Base-by-base conservation (phyloP, 805 yeast genomes). In the Metschnikowia bowlesiae region DNA sequence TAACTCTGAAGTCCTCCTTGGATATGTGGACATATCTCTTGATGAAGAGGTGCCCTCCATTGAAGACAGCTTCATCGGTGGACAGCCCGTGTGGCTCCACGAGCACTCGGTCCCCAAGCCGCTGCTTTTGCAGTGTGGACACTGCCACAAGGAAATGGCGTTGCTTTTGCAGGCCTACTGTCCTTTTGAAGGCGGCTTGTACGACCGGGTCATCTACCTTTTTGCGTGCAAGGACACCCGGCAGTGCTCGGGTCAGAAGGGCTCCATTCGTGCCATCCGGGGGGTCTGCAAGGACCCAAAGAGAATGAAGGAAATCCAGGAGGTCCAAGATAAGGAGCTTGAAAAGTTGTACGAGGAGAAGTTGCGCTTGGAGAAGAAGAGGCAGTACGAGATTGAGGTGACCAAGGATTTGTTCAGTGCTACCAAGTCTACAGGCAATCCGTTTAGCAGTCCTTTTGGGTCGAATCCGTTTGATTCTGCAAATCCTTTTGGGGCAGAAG, bases 41-140 rank as follows among this genome's bases (percentile, higher is more conserved):
- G 75, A 78, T 30, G 75, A 70, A 7, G 62, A 57, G 9, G 54
- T 48, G 30, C 75, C 75, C 4, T 63, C 70, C 3, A 60, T 71
- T n/a, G 78, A 73, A 50, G 96, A 89, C 60, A 82, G 95, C 0
- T 84, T 89, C 55, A 76, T 92, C 32, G 98, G 98, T 0, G 95
- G 96, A 1, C 59, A 64, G 38, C 76, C 78, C 8, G 62, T 82
- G 7, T 85, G 96, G 95, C 65, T 89, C 33, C 78, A 84, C 54
- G 75, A 76, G 3, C 69, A 73, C 1, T 82, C 89, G 0, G 64
- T 70, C 3, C 94, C 96, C 0, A 67, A 74, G 14, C 70, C 70
- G 1, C 77, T 76, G 3, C 64, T 81, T 16, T 61, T 85, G 7
- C 63, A 68, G 34, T 94, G 99, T 70, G 80, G 77, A 44, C 78